phyloP scores from a whole-genome alignment of 176 grass and related monocot genomes.

The Bothriochloa decipiens region DNA sequence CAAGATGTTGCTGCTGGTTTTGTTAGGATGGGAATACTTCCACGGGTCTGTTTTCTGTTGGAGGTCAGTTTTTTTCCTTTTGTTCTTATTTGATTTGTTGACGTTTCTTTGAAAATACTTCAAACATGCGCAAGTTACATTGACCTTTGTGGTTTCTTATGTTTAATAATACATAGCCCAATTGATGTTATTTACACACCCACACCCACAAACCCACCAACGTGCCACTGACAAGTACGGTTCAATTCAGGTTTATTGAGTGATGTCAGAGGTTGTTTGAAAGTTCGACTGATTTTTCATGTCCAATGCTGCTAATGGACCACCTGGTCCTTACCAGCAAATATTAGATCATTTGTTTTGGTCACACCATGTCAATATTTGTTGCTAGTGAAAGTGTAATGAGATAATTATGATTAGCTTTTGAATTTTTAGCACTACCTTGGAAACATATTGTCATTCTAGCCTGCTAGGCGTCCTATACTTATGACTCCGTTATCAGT shows the following conservation, averaged over 20 bases:
- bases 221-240: not conserved
- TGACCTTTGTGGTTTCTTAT: slow-evolving; percentile 8
- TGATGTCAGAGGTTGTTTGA: not conserved
- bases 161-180: not conserved
- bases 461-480: not conserved
- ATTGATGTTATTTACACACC: not conserved
- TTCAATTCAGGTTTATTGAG: not conserved
- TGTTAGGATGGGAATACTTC: slow-evolving; percentile 92
- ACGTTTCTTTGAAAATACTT: slow-evolving; percentile 21
- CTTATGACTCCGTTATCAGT: not conserved
- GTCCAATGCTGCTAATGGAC: not conserved
- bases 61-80: slow-evolving; percentile 55
- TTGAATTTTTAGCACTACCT: slow-evolving; percentile 17
- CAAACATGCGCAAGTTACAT: not conserved
- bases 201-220: not conserved
- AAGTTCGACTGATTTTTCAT: not conserved
- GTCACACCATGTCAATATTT: not conserved
- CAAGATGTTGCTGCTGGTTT: slow-evolving; percentile 95
- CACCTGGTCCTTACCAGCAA: not conserved
- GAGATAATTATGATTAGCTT: slow-evolving; percentile 19
- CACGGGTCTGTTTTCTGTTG: slow-evolving; percentile 84
- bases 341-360: not conserved
- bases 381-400: not conserved
- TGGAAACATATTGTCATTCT: not conserved
- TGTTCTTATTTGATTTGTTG: not conserved